phyloP scores from a whole-genome alignment of 306 rosid species.

The Prinsepia uniflora region DNA sequence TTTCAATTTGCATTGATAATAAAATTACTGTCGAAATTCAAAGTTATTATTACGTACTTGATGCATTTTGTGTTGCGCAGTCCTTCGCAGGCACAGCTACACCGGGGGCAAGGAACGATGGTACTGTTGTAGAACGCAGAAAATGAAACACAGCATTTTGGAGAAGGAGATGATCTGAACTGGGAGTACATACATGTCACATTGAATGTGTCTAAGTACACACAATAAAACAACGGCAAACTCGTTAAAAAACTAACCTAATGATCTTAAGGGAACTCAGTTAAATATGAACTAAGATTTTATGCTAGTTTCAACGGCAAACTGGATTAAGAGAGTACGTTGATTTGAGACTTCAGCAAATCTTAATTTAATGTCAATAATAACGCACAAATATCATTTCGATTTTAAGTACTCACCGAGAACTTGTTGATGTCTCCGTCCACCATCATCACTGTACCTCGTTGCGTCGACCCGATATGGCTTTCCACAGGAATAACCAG shows the following conservation, averaged over 20 bases:
- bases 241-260: not conserved
- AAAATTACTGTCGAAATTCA: too few species aligned
- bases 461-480: constrained; percentile 49
- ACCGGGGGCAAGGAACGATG: constrained; percentile 62
- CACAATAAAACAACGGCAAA: constrained; percentile 25
- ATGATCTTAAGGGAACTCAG: not conserved
- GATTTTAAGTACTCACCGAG: constrained; percentile 40
- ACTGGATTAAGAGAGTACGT: too few species aligned
- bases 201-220: constrained; percentile 79
- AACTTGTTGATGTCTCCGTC: constrained; percentile 47
- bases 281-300: not conserved
- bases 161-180: constrained; percentile 50
- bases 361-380: too few species aligned
- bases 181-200: constrained; percentile 71
- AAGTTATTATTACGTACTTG: constrained; percentile 35
- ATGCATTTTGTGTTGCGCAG: constrained; percentile 50
- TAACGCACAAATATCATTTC: too few species aligned
- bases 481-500: constrained; percentile 58
- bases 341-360: too few species aligned
- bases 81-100: constrained; percentile 75
- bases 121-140: constrained; percentile 67
- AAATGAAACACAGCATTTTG: constrained; percentile 75
- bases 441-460: constrained; percentile 37
- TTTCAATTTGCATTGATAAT: too few species aligned
- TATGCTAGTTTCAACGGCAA: too few species aligned